These are phyloP conservation scores for Globisporangium emineosum DNA, from an alignment of 352 stramenopile genomes.

Conservation along the genomic window DNA sequence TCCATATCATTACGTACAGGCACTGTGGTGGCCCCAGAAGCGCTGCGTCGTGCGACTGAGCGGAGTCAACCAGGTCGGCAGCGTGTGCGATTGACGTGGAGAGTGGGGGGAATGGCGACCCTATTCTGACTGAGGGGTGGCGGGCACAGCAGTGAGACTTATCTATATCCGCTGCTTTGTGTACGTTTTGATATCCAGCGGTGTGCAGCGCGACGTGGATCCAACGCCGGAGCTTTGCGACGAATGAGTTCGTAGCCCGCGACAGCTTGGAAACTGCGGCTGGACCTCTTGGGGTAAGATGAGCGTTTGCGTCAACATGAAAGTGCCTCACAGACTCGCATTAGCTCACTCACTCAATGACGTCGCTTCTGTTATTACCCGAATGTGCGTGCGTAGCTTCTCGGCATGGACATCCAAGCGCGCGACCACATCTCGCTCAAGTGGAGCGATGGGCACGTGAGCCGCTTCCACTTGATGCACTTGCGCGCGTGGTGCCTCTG, in stretches of 20 bases:
- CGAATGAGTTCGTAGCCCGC: slow-evolving; percentile 24
- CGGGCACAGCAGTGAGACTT: background rate
- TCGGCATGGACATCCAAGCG: slow-evolving; percentile 66
- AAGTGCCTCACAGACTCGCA: background rate
- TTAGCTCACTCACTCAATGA: background rate
- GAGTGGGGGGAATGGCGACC: background rate
- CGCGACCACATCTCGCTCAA: slow-evolving; percentile 75
- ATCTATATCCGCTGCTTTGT: background rate
- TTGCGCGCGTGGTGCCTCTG: slow-evolving; percentile 78
- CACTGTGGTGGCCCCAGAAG: background rate
- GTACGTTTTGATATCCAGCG: background rate
- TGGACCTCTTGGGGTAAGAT: slow-evolving; percentile 11
- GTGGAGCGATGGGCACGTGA: slow-evolving; percentile 68
- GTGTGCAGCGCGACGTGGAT: background rate
- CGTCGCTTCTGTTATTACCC: no score
- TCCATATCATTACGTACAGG: background rate
- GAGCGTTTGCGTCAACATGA: background rate
- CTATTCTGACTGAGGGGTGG: no score
- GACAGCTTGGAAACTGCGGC: background rate
- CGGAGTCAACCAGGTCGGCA: slow-evolving; percentile 6
- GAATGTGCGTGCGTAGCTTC: slow-evolving; percentile 31
- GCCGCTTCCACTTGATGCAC: slow-evolving; percentile 74
- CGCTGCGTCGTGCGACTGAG: background rate
- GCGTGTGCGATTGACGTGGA: background rate
- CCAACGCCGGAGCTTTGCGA: slow-evolving; percentile 20